phyloP scores from a whole-genome alignment of 352 stramenopile genomes.

The Thalassiosira hispida region DNA sequence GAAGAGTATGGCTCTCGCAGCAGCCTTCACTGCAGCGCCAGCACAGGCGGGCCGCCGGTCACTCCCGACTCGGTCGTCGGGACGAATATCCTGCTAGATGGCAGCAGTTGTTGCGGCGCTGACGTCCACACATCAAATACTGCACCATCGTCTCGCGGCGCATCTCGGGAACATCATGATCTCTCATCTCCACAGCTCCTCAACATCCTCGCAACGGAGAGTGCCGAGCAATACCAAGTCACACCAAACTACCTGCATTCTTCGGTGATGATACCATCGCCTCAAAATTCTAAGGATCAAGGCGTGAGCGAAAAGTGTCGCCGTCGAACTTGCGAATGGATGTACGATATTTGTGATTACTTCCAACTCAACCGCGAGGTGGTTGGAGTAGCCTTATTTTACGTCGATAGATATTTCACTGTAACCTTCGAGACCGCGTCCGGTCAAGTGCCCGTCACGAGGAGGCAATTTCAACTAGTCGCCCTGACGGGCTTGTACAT shows the following conservation, averaged over 20 bases:
- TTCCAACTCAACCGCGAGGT: slow-evolving; percentile 43
- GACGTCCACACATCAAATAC: background rate
- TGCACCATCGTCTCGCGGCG: background rate
- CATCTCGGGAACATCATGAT: background rate
- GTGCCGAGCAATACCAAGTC: slow-evolving; percentile 17
- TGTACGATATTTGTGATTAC: slow-evolving; percentile 58
- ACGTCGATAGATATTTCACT: slow-evolving; percentile 56
- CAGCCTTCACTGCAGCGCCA: slow-evolving; percentile 1
- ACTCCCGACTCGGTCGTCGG: slow-evolving; percentile 46
- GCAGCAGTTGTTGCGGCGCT: background rate
- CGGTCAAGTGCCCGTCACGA: slow-evolving; percentile 15
- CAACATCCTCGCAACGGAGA: slow-evolving; percentile 27
- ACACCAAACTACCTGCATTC: slow-evolving; percentile 51
- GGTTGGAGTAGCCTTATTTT: slow-evolving; percentile 45
- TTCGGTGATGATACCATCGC: slow-evolving; percentile 24
- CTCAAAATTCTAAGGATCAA: slow-evolving; percentile 7
- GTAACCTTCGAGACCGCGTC: slow-evolving; percentile 13
- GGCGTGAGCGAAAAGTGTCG: slow-evolving; percentile 46
- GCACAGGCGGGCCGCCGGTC: slow-evolving; percentile 6
- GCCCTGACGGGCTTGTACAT: slow-evolving; percentile 47
- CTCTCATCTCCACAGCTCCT: slow-evolving; percentile 13
- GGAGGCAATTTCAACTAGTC: slow-evolving; percentile 48
- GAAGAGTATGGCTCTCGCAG: background rate
- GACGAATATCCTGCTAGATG: slow-evolving; percentile 11
- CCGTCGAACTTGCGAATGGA: slow-evolving; percentile 48